Percentiles rank a stretch among this genome's conserved stretches.
phyloP scores from a whole-genome alignment of 2,329 filamentous ascomycete species.

The Hypoxylon sp. region DNA sequence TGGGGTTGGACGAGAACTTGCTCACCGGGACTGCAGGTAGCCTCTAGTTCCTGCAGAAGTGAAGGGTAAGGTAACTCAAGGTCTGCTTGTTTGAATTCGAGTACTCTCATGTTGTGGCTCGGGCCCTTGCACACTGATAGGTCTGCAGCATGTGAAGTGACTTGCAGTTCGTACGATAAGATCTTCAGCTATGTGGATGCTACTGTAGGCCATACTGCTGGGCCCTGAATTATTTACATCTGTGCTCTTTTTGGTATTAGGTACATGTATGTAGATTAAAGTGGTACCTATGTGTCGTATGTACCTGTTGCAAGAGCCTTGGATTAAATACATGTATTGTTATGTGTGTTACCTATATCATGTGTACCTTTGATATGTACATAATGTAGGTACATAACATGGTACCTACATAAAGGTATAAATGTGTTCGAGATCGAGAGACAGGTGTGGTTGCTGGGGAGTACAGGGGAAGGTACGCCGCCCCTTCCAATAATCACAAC shows the following conservation, averaged over 20 bases:
- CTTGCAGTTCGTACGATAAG: background rate
- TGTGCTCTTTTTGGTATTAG: background rate
- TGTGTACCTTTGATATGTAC: background rate
- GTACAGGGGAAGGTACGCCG: background rate
- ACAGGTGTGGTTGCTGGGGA: slow-evolving; percentile 2
- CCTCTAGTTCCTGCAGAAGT: slow-evolving; percentile 24
- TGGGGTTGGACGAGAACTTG: slow-evolving; percentile 27
- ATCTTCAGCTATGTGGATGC: background rate
- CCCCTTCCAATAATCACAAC: slow-evolving; percentile 13
- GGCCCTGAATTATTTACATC: background rate
- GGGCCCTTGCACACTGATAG: background rate
- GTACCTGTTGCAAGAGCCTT: background rate
- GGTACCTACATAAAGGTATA: background rate
- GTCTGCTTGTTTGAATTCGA: slow-evolving; percentile 1
- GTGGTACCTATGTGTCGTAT: background rate
- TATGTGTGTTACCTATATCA: too few relatives aligned
- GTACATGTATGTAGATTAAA: background rate
- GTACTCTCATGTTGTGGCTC: slow-evolving; percentile 2
- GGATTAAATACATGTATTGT: background rate
- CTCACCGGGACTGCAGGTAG: slow-evolving; percentile 36
- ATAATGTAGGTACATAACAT: background rate
- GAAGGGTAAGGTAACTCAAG: slow-evolving; percentile 23
- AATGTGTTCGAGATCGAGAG: slow-evolving; percentile 2
- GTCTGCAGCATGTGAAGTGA: slow-evolving; percentile 3
- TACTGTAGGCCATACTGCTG: background rate